These are phyloP conservation scores for Chytridiales sp. DNA, from an alignment of 371 early-diverging fungal species.

Conservation along the genomic window DNA sequence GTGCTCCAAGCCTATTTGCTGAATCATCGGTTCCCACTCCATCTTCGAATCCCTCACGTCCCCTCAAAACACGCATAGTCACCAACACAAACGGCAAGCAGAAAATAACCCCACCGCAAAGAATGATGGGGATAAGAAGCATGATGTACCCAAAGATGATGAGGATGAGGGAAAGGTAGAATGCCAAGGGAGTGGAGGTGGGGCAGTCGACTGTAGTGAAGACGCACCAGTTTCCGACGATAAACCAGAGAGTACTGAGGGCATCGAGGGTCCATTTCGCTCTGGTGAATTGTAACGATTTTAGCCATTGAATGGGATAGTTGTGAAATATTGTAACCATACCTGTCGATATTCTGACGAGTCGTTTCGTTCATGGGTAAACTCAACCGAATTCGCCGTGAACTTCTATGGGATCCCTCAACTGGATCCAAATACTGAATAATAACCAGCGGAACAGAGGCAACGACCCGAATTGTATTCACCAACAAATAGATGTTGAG, in stretches of 20 bases:
- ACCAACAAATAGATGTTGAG: constrained; percentile 14
- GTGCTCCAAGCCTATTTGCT: constrained; percentile 23
- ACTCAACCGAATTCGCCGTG: no score
- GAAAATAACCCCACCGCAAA: constrained; percentile 23
- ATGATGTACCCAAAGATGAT: constrained; percentile 18
- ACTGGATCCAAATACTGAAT: constrained; percentile 20
- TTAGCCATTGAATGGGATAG: not conserved
- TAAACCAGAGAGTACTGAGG: constrained; percentile 19
- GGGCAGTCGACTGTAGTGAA: constrained; percentile 7
- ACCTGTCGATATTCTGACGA: not conserved
- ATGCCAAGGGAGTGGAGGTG: constrained; percentile 13
- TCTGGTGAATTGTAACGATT: not conserved
- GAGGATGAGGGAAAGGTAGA: constrained; percentile 14
- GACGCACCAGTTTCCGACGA: constrained; percentile 22
- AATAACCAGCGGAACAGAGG: constrained; percentile 14
- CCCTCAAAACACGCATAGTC: constrained; percentile 5
- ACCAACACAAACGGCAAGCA: constrained; percentile 29
- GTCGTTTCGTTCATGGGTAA: no score
- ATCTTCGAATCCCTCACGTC: constrained; percentile 8
- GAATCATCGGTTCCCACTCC: not conserved
- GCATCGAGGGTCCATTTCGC: not conserved
- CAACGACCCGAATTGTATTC: constrained; percentile 3
- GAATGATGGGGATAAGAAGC: constrained; percentile 18
- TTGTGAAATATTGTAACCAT: not conserved
- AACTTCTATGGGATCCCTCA: no score